Conservation (phyloP, 129 eudicot species). For the Lactuca saligna region DNA sequence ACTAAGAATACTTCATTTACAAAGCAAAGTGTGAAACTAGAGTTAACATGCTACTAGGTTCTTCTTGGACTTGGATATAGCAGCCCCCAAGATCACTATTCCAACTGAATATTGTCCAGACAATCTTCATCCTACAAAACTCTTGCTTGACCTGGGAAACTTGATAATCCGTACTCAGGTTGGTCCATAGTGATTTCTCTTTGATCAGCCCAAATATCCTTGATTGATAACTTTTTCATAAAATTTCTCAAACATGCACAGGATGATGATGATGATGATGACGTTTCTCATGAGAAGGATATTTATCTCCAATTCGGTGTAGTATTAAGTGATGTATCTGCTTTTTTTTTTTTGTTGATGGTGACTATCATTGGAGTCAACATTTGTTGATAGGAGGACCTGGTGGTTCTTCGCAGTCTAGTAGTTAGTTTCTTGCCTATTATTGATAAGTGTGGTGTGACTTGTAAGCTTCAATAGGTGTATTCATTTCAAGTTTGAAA, state of each 20-base stretch:
- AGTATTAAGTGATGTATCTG: constrained; percentile 90
- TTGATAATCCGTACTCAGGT: constrained; percentile 85
- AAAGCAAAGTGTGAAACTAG: constrained; percentile 7
- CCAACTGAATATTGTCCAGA: constrained; percentile 93
- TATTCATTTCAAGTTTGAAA: constrained; percentile 10
- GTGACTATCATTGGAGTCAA: constrained; percentile 80
- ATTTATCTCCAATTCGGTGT: constrained; percentile 78
- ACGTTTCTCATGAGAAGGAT: constrained; percentile 42
- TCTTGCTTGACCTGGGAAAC: constrained; percentile 94
- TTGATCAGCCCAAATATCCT: background rate
- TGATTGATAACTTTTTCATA: constrained; percentile 11
- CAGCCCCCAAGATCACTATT: constrained; percentile 93
- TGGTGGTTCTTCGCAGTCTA: constrained; percentile 37
- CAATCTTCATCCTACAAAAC: constrained; percentile 74
- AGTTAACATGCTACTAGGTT: constrained; percentile 54
- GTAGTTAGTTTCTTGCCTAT: constrained; percentile 70
- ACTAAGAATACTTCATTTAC: constrained; percentile 13
- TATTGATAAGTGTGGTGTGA: constrained; percentile 82
- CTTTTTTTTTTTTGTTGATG: constrained; percentile 86
- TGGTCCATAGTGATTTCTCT: constrained; percentile 6
- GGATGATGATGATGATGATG: constrained; percentile 52
- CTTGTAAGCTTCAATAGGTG: constrained; percentile 93
- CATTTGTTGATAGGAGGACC: constrained; percentile 36
- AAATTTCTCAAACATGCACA: constrained; percentile 29
- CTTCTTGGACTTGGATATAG: constrained; percentile 91